A percentile compares a stretch with the other conserved stretches of the same genome.
phyloP scores from a whole-genome alignment of 441 rosid species.

The Lepidium campestre region DNA sequence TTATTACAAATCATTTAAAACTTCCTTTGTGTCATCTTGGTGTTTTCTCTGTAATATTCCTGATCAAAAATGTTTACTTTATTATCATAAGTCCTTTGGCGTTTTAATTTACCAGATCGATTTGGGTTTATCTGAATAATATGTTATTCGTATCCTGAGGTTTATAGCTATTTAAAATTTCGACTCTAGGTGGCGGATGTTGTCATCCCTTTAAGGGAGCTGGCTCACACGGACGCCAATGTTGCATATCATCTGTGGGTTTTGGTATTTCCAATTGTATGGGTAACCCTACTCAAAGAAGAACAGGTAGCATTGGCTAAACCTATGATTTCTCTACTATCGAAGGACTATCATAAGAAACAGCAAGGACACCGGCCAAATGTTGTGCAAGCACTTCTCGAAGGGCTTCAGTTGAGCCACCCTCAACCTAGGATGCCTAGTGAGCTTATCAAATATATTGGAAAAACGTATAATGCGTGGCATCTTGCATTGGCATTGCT shows the following conservation, averaged over 20 bases:
- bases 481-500: conserved; percentile 93
- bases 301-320: conserved; percentile 85
- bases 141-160: not conserved
- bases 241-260: conserved; percentile 99
- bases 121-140: not conserved
- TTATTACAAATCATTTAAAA: conserved; percentile 19
- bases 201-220: conserved; percentile 85
- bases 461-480: conserved; percentile 98
- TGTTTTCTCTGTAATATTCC: conserved; percentile 8
- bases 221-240: conserved; percentile 92
- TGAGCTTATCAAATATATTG: conserved; percentile 95
- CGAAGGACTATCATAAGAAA: conserved; percentile 96
- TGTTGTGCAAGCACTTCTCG: conserved; percentile 98
- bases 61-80: not conserved
- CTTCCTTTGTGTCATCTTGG: not conserved
- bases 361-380: conserved; percentile 95
- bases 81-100: not conserved
- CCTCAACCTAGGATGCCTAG: conserved; percentile 99
- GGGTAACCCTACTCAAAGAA: conserved; percentile 91
- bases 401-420: conserved; percentile 97
- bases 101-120: not conserved
- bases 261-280: conserved; percentile 95
- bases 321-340: conserved; percentile 82
- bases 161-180: conserved; percentile 18
- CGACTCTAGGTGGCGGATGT: conserved; percentile 82